These are phyloP conservation scores for Anthostomella pinea DNA, from an alignment of 2,329 filamentous ascomycete species.

Conservation along the genomic window DNA sequence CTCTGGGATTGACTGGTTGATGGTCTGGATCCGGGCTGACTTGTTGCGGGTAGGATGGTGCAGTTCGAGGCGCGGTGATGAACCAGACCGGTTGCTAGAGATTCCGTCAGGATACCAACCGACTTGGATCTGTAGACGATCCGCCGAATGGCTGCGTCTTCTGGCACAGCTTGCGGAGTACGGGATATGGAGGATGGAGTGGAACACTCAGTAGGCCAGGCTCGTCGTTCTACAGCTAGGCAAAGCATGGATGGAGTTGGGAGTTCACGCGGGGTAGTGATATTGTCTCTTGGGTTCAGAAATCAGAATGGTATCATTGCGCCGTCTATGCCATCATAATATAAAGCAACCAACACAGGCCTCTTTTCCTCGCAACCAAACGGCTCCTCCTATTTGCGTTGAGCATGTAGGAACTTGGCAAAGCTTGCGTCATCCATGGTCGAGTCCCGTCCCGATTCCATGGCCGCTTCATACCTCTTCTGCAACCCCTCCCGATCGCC, in stretches of 20 bases:
- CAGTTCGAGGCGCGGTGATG: slow-evolving; percentile 90
- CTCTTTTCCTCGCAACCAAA: slow-evolving; percentile 10
- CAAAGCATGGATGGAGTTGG: slow-evolving; percentile 16
- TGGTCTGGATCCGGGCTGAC: neutral
- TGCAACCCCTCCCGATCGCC: slow-evolving; percentile 65
- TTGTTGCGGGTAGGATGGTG: slow-evolving; percentile 68
- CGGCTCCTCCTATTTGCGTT: slow-evolving; percentile 27
- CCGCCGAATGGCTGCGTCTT: too few relatives aligned
- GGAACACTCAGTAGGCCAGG: too few relatives aligned
- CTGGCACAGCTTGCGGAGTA: too few relatives aligned
- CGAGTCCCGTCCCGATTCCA: slow-evolving; percentile 56
- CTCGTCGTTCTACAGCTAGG: neutral
- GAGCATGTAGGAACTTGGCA: slow-evolving; percentile 55
- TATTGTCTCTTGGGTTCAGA: slow-evolving; percentile 3
- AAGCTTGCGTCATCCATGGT: slow-evolving; percentile 57
- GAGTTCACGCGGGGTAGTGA: slow-evolving; percentile 13
- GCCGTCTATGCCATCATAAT: slow-evolving; percentile 18
- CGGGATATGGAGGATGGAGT: too few relatives aligned
- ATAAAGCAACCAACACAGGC: slow-evolving; percentile 1
- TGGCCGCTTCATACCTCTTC: slow-evolving; percentile 72
- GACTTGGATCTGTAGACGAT: too few relatives aligned
- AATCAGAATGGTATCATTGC: slow-evolving; percentile 27
- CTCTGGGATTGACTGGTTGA: neutral
- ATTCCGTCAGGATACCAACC: too few relatives aligned
- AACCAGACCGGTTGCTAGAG: too few relatives aligned